phyloP scores from a whole-genome alignment of 306 rosid species.

The Vigna radiata region DNA sequence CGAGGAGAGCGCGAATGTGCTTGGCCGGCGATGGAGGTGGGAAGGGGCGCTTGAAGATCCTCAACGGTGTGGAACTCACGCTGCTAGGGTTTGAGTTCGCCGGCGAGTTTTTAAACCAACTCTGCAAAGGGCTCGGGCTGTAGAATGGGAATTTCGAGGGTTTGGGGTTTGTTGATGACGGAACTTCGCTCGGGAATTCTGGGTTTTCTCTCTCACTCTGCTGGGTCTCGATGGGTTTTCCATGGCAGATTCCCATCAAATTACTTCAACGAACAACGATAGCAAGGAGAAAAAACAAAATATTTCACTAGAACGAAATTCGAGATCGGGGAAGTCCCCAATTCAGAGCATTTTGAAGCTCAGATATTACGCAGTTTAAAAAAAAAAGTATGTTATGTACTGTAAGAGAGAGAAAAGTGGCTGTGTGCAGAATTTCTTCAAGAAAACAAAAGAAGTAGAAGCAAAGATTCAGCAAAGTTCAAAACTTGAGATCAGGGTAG shows the following conservation, averaged over 20 bases:
- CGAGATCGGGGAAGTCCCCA: not conserved
- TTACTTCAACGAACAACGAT: not conserved
- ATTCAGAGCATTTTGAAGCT: slow-evolving; percentile 10
- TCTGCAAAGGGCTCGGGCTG: slow-evolving; percentile 74
- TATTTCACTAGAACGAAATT: not conserved
- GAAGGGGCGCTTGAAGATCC: slow-evolving; percentile 66
- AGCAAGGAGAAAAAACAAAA: not conserved
- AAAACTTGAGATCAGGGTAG: not conserved
- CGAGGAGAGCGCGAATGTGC: slow-evolving; percentile 74
- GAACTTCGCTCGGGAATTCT: not conserved
- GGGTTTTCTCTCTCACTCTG: slow-evolving; percentile 17
- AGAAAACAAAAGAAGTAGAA: not conserved
- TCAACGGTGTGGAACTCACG: slow-evolving; percentile 65
- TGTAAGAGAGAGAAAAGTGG: not conserved
- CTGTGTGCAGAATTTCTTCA: not conserved
- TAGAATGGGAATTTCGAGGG: slow-evolving; percentile 59
- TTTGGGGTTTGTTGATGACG: not conserved
- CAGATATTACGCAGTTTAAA: not conserved
- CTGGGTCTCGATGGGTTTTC: slow-evolving; percentile 24
- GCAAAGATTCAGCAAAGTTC: not conserved
- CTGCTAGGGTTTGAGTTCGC: slow-evolving; percentile 47
- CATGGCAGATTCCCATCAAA: slow-evolving; percentile 30
- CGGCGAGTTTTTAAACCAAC: slow-evolving; percentile 63
- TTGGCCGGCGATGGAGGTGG: slow-evolving; percentile 85
- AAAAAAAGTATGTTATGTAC: not conserved